Evolutionary conservation across 129 eudicot genomes (phyloP).

Genomic region (Helichrysum umbraculigerum): DNA sequence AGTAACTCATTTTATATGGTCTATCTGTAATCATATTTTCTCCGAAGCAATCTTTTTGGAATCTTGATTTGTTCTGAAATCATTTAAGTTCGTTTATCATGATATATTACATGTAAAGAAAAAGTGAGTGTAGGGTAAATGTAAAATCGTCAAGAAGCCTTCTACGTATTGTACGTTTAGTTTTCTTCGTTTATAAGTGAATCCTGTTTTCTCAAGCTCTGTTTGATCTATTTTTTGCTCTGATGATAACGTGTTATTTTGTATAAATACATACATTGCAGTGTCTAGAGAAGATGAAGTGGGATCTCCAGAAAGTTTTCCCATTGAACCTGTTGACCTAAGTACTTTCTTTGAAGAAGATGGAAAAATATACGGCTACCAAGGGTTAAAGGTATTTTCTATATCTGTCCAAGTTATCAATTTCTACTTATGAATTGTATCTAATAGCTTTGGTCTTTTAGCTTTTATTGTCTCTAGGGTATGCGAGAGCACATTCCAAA

Average conservation of each 20-base stretch:
- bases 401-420: neutral
- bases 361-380: conserved; percentile 86
- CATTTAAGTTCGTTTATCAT: conserved; percentile 8
- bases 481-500: neutral
- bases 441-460: neutral
- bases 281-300: conserved; percentile 82
- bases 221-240: neutral
- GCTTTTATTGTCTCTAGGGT: neutral
- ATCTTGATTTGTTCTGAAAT: neutral
- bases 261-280: conserved; percentile 23
- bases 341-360: conserved; percentile 80
- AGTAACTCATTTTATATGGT: neutral
- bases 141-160: neutral
- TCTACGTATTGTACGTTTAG: neutral
- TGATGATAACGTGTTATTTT: neutral
- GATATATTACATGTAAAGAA: neutral
- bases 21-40: neutral
- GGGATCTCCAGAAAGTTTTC: conserved; percentile 63
- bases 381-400: conserved; percentile 67
- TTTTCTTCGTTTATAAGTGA: neutral
- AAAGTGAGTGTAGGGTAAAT: neutral
- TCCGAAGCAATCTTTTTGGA: neutral
- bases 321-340: conserved; percentile 75
- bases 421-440: neutral
- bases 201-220: neutral